Evolutionary conservation across 345 rosid genomes (phyloP).

Genomic region (Syzygium grande): DNA sequence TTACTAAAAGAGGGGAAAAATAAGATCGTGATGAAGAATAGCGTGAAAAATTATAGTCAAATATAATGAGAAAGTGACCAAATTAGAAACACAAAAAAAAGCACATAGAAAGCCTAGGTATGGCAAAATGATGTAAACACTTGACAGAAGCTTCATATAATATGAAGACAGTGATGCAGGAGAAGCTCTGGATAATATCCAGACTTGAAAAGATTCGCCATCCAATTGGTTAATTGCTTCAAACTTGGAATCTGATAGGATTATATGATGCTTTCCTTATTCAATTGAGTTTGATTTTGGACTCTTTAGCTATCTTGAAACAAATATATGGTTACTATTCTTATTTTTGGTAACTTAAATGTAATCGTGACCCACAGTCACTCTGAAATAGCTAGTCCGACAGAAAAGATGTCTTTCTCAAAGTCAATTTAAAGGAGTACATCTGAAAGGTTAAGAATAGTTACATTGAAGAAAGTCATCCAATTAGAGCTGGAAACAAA

Average conservation of each 20-base stretch:
- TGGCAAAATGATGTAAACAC: not conserved
- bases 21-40: not conserved
- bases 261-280: not conserved
- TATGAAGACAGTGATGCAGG: not conserved
- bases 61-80: not conserved
- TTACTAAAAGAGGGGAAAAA: not conserved
- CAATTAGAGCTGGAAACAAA: not conserved
- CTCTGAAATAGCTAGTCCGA: not conserved
- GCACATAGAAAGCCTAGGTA: not conserved
- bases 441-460: not conserved
- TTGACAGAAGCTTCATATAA: not conserved
- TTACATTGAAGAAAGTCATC: not conserved
- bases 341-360: not conserved
- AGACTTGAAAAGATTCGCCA: not conserved
- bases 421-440: not conserved
- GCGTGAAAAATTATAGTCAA: not conserved
- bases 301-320: not conserved
- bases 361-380: not conserved
- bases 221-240: not conserved
- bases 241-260: not conserved
- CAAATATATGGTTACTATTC: not conserved
- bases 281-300: not conserved
- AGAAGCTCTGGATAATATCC: not conserved
- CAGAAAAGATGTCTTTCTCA: not conserved
- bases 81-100: not conserved